Evolutionary conservation across 495 filamentous ascomycete species (phyloP), one percentile per base, ranked within the genome.

Genomic region (Talaromyces trachyspermus): DNA sequence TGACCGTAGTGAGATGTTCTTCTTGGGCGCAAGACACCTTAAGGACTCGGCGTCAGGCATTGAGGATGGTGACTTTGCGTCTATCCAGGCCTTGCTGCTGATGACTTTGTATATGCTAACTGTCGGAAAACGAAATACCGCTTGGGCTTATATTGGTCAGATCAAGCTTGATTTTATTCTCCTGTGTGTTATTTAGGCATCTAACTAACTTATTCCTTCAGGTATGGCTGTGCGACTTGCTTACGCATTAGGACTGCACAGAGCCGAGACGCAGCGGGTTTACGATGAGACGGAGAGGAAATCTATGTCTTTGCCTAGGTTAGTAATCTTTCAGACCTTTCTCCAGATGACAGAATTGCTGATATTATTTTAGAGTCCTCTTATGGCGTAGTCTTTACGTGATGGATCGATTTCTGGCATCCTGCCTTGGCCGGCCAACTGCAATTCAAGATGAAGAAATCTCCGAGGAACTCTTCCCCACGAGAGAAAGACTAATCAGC

Each of bases 181-280:
- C n/a, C n/a, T n/a, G n/a, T n/a, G n/a, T n/a, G n/a, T n/a, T n/a
- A n/a, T n/a, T n/a, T n/a, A 26, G 22, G 15, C 46, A 30, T 60
- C 38, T 25, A n/a, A n/a, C n/a, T 14, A 23, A 60, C 43, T 51
- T 32, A 49, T 10, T 22, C 23, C 38, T 12, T 19, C 32, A 77
- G 78, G 79, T 9, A 84, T 84, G 80, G 80, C 80, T 35, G 72
- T 81, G 12, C 72, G 77, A 1, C 78, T 76, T 22, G 76, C 78
- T 12, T 76, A 76, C 54, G 74, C 79, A 12, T 48, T 83, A 24
- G 80, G 80, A 12, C 56, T 84, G 14, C 80, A 84, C 52, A 65
- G 78, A 42, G 77, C 78, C 49, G 79, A 84, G 48, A 80, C 75
- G 10, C 69, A 79, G 65, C 30, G 32, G 1, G 44, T 37, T 5